Base-by-base conservation (phyloP, 179 eudicot genomes). In the Silene noctiflora region DNA sequence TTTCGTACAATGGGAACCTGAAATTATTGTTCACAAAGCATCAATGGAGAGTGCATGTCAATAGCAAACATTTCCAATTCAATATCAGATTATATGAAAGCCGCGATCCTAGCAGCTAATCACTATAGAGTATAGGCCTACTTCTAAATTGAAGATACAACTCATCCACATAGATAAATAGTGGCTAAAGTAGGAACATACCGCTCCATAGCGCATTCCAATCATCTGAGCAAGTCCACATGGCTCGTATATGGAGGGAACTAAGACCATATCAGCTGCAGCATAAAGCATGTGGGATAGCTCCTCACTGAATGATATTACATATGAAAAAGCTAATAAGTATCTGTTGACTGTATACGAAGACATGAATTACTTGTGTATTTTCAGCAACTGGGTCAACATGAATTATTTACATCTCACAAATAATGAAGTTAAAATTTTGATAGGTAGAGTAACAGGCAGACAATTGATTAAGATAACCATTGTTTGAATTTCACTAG, bases 151-250 rank as follows among this genome's bases (percentile, higher is more conserved):
- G 21, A 21, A 61, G 46, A 67, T 67, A 35, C 48, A 22, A 20
- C 19, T 19, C 70, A 67, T 46, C 20, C 19, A 70, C 35, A 22
- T 12, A 16, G 11, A 71, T 71, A 71, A 17, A 66, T 58, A 14
- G 31, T 42, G 59, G 9, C 8, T 20, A 33, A 8, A 27, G 31
- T 19, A 33, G 65, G 20, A 69, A 78, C 79, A 62, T 81, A 92
- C 97, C 78, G 94, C 89, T 84, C 97, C 97, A 77, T 92, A 92
- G 67, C 96, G 92, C 97, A 92, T 92, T 83, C 94, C 96, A 76
- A 92, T 88, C 96, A 92, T 87, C 81, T 91, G 97, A 75, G 97
- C 88, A 72, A 93, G 97, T 73, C 97, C 94, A 81, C 97, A 93
- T 65, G 98, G 98, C 88, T 91, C 98, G 69, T 88, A 93, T 74